Conservation (phyloP, 169 alveolate genomes). For the Eimeria praecox region DNA sequence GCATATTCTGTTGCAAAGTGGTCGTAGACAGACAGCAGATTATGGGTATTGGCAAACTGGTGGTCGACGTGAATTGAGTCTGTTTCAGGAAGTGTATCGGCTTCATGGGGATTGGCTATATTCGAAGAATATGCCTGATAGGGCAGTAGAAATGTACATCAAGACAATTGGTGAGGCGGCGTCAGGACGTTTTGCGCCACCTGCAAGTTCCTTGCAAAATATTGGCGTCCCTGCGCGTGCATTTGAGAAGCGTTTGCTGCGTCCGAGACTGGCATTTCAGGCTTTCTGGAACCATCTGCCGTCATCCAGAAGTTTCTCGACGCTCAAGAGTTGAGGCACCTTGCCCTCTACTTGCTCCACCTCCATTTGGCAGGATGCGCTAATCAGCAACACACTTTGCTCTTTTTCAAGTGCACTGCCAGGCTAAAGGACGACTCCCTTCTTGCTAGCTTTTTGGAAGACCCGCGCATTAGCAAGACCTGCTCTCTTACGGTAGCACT, state of each 20-base stretch:
- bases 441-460: slow-evolving; percentile 75
- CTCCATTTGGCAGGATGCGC: slow-evolving; percentile 75
- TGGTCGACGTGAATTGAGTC: not conserved
- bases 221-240: not conserved
- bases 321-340: slow-evolving; percentile 77
- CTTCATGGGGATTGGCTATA: slow-evolving; percentile 83
- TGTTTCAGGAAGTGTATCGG: slow-evolving; percentile 80
- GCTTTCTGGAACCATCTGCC: slow-evolving; percentile 81
- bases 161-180: slow-evolving; percentile 79
- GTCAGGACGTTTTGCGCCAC: not conserved
- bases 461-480: slow-evolving; percentile 75
- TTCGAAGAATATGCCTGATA: slow-evolving; percentile 76
- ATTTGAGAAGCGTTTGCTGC: not conserved
- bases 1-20: not conserved
- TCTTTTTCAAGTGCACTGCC: slow-evolving; percentile 80
- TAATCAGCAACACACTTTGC: slow-evolving; percentile 70
- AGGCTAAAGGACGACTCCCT: slow-evolving; percentile 73
- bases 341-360: slow-evolving; percentile 78
- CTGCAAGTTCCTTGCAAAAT: not conserved
- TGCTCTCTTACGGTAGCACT: slow-evolving; percentile 71
- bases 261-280: slow-evolving; percentile 25
- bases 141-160: slow-evolving; percentile 81
- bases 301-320: slow-evolving; percentile 80
- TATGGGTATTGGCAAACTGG: not conserved
- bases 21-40: not conserved